Evolutionary conservation across 2,329 filamentous ascomycete species (phyloP), one percentile per base, ranked within the genome.

Genomic region (Botryosphaeria dothidea): DNA sequence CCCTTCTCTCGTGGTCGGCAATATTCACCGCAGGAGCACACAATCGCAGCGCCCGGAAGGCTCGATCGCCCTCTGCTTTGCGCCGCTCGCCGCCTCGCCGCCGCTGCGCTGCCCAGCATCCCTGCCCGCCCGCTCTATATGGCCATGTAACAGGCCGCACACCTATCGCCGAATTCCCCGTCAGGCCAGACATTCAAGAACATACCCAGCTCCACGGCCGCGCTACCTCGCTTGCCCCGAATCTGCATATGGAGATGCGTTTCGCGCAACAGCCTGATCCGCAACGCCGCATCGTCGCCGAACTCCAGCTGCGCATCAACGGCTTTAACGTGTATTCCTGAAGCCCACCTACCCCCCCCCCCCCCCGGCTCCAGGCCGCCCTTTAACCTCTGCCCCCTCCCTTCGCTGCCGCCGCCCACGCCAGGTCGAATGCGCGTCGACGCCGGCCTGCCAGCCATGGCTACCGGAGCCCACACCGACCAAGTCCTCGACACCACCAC

Each of bases 261-360:
- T 51, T 57, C 62, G 41, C 62, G 52, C 51, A 64, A 48, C 62
- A 64, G 51, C 51, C 19, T 21, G 41, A 48, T 48, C 62, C 62
- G 27, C 25, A 45, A 54, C 76, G 76, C 72, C 75, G 74, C 72
- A 76, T 78, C 69, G 68, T 74, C 71, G 71, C 74, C 69, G 76
- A 76, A 70, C 72, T 74, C 68, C 73, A 76, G 69, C 72, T 72
- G 66, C 76, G 76, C 73, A 75, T 79, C 69, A 78, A 78, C 76
- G 76, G 77, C 68, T 78, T 78, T 74, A 78, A 78, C 70, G 75
- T 72, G 41, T 79, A 79, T 75, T 76, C 76, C 63, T 79, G 77
- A 72, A 46, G 62, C 65, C 27, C 34, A 23, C 41, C 57, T 11
- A 23, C 57, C 57, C 25, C 65, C 27, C 34, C 19, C 41, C 57